Evolutionary conservation across 768 basidiomycete genomes (phyloP), one percentile per base, ranked within the genome.

Genomic region (Russula sp.): DNA sequence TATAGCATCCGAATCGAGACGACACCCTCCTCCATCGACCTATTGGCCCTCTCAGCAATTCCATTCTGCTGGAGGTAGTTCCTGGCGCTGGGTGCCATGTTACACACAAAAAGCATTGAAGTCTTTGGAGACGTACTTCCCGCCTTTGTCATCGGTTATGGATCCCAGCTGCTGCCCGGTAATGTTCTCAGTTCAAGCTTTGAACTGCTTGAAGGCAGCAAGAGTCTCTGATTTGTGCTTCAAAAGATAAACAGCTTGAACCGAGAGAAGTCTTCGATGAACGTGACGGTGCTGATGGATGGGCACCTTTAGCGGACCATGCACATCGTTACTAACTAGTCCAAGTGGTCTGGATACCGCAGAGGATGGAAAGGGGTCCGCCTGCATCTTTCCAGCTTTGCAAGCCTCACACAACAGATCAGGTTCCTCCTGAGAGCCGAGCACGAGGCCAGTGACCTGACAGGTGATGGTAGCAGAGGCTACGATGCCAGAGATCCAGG

Each of bases 41-140:
- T 61, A 43, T 80, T 80, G 2, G 65, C 63, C 1, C 73, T 63
- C 63, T 82, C 76, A 2, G 77, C 76, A 4, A 78, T 70, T 20
- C 76, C 73, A 61, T 81, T 82, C 53, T 79, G 75, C 67, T 78
- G 73, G 2, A 3, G 65, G 49, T 1, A 7, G 5, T 38, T 38
- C 36, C 36, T 38, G 6, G 36, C 36, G 13, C 36, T 38, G 56
- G 25, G 70, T 71, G 38, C 70, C 65, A 35, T 64, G 25, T 29
- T 29, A 39, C 34, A 61, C 52, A 48, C 58, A 56, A 61, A 68
- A 8, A 3, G 42, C 52, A 5, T 53, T 20, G 32, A 69, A 63
- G 41, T 48, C 66, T n/a, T 60, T 65, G 41, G 56, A 59, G 59
- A 69, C 66, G 41, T 67, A 71, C 58, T 70, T 69, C 9, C 69